Conservation (phyloP, 108 stramenopile species). For the Pseudonitzschia delicatissima region DNA sequence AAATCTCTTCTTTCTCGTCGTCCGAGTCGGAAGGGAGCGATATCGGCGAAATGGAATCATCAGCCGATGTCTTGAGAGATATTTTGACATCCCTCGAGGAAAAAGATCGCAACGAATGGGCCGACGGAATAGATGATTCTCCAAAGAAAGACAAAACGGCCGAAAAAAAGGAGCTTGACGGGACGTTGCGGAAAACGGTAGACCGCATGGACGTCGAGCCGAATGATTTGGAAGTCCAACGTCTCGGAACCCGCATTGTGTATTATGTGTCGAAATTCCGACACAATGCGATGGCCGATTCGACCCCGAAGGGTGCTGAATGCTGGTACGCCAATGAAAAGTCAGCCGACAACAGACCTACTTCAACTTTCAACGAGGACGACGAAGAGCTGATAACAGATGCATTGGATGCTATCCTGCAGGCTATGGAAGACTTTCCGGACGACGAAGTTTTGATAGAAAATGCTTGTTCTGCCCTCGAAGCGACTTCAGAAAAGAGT, state of each 20-base stretch:
- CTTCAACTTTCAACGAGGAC: background rate
- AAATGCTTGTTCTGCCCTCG: constrained; percentile 5
- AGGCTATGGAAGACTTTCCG: constrained; percentile 7
- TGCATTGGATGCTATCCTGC: background rate
- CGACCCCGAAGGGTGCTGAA: background rate
- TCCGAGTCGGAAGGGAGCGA: too few relatives aligned
- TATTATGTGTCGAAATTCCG: background rate
- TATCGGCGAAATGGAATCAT: too few relatives aligned
- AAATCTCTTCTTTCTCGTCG: too few relatives aligned
- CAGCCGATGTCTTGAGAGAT: background rate
- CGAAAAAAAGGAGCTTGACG: background rate
- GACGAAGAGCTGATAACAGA: background rate
- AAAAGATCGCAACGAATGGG: background rate
- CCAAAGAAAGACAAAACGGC: background rate
- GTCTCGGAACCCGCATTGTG: background rate
- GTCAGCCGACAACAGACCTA: background rate
- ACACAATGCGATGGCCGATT: background rate
- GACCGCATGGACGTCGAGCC: background rate
- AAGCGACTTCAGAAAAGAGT: background rate
- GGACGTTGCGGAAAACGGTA: background rate
- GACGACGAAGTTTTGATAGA: background rate
- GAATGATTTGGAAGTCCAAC: background rate
- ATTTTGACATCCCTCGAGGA: background rate
- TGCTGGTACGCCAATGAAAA: background rate
- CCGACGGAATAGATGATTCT: background rate